These are phyloP conservation scores for Ulota crispa DNA, from an alignment of 225 moss, liverwort and hornwort species.

Conservation along the genomic window DNA sequence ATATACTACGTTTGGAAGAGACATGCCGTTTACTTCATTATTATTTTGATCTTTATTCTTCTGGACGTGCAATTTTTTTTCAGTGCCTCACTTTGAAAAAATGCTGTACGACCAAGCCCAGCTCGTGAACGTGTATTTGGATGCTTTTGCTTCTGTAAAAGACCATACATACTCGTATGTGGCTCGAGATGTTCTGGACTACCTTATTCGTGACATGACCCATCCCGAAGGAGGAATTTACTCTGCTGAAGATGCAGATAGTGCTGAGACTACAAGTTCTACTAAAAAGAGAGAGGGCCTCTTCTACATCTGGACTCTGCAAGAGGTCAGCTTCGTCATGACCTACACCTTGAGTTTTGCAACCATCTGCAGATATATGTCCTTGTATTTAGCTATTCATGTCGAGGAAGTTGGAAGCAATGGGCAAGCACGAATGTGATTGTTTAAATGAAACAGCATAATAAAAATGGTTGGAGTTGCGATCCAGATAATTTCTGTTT, in stretches of 20 bases:
- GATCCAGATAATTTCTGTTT: background rate
- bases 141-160: constrained; percentile 78
- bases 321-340: constrained; percentile 62
- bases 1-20: background rate
- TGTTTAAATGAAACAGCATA: background rate
- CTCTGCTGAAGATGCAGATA: constrained; percentile 98
- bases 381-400: background rate
- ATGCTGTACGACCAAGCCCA: constrained; percentile 99
- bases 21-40: background rate
- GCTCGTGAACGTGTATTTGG: constrained; percentile 90
- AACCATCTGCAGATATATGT: background rate
- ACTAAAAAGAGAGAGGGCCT: constrained; percentile 82
- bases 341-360: background rate
- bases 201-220: constrained; percentile 76
- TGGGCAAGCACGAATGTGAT: background rate
- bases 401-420: background rate
- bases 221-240: constrained; percentile 86
- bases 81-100: constrained; percentile 99
- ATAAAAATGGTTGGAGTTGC: background rate
- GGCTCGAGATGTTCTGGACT: constrained; percentile 86
- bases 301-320: constrained; percentile 88
- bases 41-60: background rate
- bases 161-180: constrained; percentile 62
- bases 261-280: constrained; percentile 66
- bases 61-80: constrained; percentile 8